Percentiles rank a stretch among this genome's conserved stretches.
Evolutionary conservation across 257 asterid species (phyloP).

Genomic region (Linaria vulgaris): DNA sequence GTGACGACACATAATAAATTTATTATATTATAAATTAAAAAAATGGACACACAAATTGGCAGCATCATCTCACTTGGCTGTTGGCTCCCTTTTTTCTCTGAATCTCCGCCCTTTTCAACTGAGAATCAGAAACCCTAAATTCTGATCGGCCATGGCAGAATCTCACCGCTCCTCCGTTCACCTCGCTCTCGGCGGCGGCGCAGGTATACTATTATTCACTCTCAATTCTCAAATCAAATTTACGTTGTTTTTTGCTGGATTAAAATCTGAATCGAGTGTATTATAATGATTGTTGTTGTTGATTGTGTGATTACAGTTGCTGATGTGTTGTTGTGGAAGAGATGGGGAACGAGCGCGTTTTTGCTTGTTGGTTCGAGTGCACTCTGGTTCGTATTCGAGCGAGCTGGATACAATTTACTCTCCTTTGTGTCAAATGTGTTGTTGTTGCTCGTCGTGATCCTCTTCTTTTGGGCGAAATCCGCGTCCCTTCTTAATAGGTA

Average conservation of each 20-base stretch:
- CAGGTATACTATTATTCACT: slow-evolving; percentile 37
- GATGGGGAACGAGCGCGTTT: slow-evolving; percentile 41
- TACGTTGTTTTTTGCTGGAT: too few relatives aligned
- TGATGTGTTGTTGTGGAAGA: slow-evolving; percentile 78
- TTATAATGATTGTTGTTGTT: too few relatives aligned
- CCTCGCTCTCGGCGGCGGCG: slow-evolving; percentile 64
- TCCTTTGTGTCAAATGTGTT: slow-evolving; percentile 60
- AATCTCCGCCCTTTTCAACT: slow-evolving; percentile 11
- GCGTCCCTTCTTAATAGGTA: slow-evolving; percentile 88
- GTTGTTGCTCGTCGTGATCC: slow-evolving; percentile 57
- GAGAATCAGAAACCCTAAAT: slow-evolving; percentile 29
- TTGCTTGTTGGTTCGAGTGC: slow-evolving; percentile 54
- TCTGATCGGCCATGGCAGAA: slow-evolving; percentile 50
- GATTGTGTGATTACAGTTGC: too few relatives aligned
- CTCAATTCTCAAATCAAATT: too few relatives aligned
- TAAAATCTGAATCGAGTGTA: too few relatives aligned
- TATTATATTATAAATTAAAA: slow-evolving; percentile 12
- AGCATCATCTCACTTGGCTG: too few relatives aligned
- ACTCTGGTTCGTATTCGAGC: slow-evolving; percentile 72
- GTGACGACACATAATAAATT: not conserved
- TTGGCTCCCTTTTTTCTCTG: slow-evolving; percentile 8
- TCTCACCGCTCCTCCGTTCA: slow-evolving; percentile 46
- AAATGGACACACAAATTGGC: slow-evolving; percentile 23
- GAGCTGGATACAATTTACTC: slow-evolving; percentile 64
- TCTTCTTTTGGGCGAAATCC: slow-evolving; percentile 90